Evolutionary conservation across 2,329 filamentous ascomycete genomes (phyloP).

Genomic region (Fusarium nurragi): DNA sequence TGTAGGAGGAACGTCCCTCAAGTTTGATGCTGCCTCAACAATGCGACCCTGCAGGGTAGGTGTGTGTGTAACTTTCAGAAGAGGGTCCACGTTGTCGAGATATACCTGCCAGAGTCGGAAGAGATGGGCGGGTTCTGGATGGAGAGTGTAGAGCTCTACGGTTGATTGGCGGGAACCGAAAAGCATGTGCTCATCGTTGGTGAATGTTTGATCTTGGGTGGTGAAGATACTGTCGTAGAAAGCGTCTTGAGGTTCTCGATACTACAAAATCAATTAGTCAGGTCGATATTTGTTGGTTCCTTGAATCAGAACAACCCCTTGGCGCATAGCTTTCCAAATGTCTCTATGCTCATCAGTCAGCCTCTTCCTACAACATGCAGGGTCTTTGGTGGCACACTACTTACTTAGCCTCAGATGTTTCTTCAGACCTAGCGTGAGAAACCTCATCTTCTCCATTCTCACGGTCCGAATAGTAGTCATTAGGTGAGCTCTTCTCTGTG

Average conservation of each 20-base stretch:
- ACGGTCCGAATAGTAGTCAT: slow-evolving; percentile 10
- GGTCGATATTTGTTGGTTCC: fast-evolving
- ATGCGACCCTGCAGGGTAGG: slow-evolving; percentile 63
- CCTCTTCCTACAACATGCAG: neutral
- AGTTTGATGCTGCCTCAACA: slow-evolving; percentile 58
- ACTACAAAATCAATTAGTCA: neutral
- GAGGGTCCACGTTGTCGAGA: slow-evolving; percentile 65
- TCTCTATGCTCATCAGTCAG: neutral
- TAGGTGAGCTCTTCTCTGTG: neutral
- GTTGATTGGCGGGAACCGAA: slow-evolving; percentile 57
- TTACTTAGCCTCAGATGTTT: slow-evolving; percentile 26
- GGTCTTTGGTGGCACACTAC: neutral
- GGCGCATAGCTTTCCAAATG: slow-evolving; percentile 22
- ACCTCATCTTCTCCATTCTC: slow-evolving; percentile 5
- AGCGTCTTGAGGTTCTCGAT: neutral
- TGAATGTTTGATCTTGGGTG: slow-evolving; percentile 56
- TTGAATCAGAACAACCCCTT: neutral
- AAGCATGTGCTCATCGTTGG: slow-evolving; percentile 59
- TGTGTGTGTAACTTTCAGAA: slow-evolving; percentile 67
- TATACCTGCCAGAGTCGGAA: slow-evolving; percentile 67
- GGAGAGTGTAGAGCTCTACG: slow-evolving; percentile 60
- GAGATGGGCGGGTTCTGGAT: slow-evolving; percentile 58
- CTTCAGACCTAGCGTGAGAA: neutral
- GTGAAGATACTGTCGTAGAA: slow-evolving; percentile 48
- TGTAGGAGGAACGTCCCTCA: slow-evolving; percentile 50